Evolutionary conservation across 2,329 filamentous ascomycete species (phyloP).

Genomic region (Septoria petroselini): DNA sequence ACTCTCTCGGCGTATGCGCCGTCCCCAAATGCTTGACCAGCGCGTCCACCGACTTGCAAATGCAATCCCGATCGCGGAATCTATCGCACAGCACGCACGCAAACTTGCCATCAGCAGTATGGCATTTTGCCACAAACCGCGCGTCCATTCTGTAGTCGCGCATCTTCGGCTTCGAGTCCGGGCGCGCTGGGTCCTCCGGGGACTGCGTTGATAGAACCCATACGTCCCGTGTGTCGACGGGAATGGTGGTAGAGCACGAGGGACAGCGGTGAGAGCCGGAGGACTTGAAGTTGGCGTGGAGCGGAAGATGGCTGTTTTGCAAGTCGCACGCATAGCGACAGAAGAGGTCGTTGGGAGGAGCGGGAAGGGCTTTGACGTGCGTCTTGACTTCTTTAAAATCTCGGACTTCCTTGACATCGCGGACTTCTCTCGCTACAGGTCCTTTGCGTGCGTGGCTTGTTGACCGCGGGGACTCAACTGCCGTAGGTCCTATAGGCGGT

Average conservation of each 20-base stretch:
- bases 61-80: slow-evolving; percentile 24
- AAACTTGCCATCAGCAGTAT: slow-evolving; percentile 24
- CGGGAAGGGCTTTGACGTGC: slow-evolving; percentile 19
- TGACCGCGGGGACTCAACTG: not conserved
- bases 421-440: not conserved
- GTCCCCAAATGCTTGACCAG: slow-evolving; percentile 29
- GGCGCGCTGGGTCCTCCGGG: too few species aligned
- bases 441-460: not conserved
- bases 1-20: slow-evolving; percentile 27
- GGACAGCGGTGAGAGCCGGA: slow-evolving; percentile 25
- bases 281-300: slow-evolving; percentile 20
- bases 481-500: slow-evolving; percentile 7
- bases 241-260: slow-evolving; percentile 23
- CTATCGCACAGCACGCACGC: slow-evolving; percentile 27
- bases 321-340: slow-evolving; percentile 24
- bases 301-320: slow-evolving; percentile 17
- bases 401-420: slow-evolving; percentile 1
- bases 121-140: slow-evolving; percentile 28
- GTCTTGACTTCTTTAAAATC: not conserved
- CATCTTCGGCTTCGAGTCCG: slow-evolving; percentile 1
- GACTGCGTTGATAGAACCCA: slow-evolving; percentile 22
- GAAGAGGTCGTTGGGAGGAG: slow-evolving; percentile 20
- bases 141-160: slow-evolving; percentile 27
- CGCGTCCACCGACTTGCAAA: slow-evolving; percentile 27
- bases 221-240: slow-evolving; percentile 27